Evolutionary conservation across 768 basidiomycete species (phyloP).

Genomic region (Thelephora aurantiotincta): DNA sequence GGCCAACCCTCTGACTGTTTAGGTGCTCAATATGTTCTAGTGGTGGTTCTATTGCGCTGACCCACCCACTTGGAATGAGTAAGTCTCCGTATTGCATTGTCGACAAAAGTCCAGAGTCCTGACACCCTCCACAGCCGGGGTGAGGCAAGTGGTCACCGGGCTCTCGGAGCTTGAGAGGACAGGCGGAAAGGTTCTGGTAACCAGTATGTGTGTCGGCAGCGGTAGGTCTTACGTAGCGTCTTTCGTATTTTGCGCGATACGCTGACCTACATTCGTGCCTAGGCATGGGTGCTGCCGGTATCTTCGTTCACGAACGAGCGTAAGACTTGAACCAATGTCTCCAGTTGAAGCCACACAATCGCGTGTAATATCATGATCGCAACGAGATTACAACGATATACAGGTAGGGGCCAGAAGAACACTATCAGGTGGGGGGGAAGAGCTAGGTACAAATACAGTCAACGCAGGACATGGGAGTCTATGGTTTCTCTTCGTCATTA

Average conservation of each 20-base stretch:
- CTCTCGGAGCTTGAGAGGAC: slow-evolving; percentile 65
- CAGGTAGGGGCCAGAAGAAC: too few species aligned
- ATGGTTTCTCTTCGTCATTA: too few species aligned
- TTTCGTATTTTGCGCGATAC: neutral
- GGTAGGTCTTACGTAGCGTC: slow-evolving; percentile 15
- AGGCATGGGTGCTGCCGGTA: slow-evolving; percentile 73
- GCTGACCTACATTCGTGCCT: neutral
- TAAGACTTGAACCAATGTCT: neutral
- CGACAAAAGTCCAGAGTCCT: slow-evolving; percentile 2
- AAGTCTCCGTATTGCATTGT: slow-evolving; percentile 11
- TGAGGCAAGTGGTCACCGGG: slow-evolving; percentile 82
- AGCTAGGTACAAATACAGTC: too few species aligned
- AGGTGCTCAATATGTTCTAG: slow-evolving; percentile 21
- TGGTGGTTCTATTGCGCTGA: slow-evolving; percentile 76
- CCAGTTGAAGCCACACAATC: too few species aligned
- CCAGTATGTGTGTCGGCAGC: slow-evolving; percentile 72
- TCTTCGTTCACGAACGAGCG: slow-evolving; percentile 55
- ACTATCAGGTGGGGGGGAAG: too few species aligned
- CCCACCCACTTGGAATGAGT: slow-evolving; percentile 82
- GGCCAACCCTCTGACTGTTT: too few species aligned
- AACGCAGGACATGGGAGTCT: too few species aligned
- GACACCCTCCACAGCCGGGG: slow-evolving; percentile 42
- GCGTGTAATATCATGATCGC: too few species aligned
- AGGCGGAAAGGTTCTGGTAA: slow-evolving; percentile 59
- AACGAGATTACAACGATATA: too few species aligned